Evolutionary conservation across 371 early-diverging fungal genomes (phyloP).

Genomic region (Entomophthora muscae): DNA sequence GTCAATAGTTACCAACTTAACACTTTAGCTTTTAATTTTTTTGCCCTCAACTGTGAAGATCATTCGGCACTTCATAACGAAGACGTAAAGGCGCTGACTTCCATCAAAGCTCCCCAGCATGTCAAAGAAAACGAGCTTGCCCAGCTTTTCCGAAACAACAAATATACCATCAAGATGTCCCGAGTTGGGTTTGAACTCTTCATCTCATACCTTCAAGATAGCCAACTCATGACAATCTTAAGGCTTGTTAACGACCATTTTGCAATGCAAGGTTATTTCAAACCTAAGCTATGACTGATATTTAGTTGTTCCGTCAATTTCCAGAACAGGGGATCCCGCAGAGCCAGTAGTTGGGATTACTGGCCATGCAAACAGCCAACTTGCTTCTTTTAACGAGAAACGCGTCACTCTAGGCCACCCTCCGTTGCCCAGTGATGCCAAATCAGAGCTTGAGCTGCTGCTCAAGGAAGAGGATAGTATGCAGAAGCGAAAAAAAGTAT

Average conservation of each 20-base stretch:
- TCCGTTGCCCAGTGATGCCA: conserved; percentile 28
- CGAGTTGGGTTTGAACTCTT: conserved; percentile 85
- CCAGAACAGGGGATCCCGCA: conserved; percentile 18
- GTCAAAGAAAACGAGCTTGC: conserved; percentile 66
- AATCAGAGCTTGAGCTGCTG: conserved; percentile 22
- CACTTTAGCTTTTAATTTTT: conserved; percentile 49
- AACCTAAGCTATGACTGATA: too few species aligned
- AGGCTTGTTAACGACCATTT: conserved; percentile 90
- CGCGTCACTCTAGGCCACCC: conserved; percentile 35
- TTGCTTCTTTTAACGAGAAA: conserved; percentile 68
- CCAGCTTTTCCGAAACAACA: conserved; percentile 58
- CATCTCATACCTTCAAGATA: conserved; percentile 83
- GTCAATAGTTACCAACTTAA: neutral
- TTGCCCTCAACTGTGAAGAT: conserved; percentile 51
- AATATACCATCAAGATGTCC: conserved; percentile 80
- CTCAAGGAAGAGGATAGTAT: conserved; percentile 19
- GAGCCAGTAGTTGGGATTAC: conserved; percentile 59
- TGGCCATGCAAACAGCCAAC: conserved; percentile 52
- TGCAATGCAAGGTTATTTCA: conserved; percentile 48
- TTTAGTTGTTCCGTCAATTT: conserved; percentile 12
- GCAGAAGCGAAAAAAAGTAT: neutral
- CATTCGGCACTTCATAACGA: conserved; percentile 51
- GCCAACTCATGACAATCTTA: conserved; percentile 67
- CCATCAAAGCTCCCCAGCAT: conserved; percentile 55
- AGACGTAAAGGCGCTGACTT: conserved; percentile 41